These are phyloP conservation scores for Cyamopsis tetragonoloba DNA, from an alignment of 306 rosid genomes.

Conservation along the genomic window DNA sequence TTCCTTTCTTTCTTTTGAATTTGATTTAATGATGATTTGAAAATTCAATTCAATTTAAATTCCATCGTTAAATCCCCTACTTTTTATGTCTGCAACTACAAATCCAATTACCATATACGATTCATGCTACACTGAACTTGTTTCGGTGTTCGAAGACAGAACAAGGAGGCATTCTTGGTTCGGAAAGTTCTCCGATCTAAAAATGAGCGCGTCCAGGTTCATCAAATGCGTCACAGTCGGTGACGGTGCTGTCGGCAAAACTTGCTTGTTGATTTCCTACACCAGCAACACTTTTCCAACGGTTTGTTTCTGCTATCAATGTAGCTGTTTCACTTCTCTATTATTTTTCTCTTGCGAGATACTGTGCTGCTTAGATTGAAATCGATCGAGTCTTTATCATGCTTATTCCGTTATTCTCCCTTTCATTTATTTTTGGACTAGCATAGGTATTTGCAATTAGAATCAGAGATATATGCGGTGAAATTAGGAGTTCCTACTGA, in stretches of 20 bases:
- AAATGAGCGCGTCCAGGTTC: slow-evolving; percentile 88
- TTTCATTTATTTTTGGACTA: not conserved
- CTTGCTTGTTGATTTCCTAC: slow-evolving; percentile 83
- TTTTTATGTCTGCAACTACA: not conserved
- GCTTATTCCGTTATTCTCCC: too few species aligned
- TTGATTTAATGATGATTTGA: not conserved
- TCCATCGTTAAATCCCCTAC: not conserved
- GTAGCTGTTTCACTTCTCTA: too few species aligned
- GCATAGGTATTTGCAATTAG: not conserved
- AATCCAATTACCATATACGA: slow-evolving; percentile 26
- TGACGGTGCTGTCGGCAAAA: slow-evolving; percentile 90
- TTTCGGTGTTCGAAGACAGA: not conserved
- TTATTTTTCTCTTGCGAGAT: too few species aligned
- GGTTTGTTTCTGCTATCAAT: slow-evolving; percentile 31
- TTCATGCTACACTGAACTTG: not conserved
- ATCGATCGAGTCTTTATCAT: not conserved
- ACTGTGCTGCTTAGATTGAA: not conserved
- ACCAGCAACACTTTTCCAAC: slow-evolving; percentile 88
- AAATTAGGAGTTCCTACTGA: not conserved
- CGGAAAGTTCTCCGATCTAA: slow-evolving; percentile 14
- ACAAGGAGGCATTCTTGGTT: slow-evolving; percentile 4
- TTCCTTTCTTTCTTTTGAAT: not conserved
- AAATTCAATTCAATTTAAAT: too few species aligned
- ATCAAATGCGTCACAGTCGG: slow-evolving; percentile 93
- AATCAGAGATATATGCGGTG: not conserved